phyloP scores from a whole-genome alignment of 2,329 filamentous ascomycete species.

The Nectriaceae sp. region DNA sequence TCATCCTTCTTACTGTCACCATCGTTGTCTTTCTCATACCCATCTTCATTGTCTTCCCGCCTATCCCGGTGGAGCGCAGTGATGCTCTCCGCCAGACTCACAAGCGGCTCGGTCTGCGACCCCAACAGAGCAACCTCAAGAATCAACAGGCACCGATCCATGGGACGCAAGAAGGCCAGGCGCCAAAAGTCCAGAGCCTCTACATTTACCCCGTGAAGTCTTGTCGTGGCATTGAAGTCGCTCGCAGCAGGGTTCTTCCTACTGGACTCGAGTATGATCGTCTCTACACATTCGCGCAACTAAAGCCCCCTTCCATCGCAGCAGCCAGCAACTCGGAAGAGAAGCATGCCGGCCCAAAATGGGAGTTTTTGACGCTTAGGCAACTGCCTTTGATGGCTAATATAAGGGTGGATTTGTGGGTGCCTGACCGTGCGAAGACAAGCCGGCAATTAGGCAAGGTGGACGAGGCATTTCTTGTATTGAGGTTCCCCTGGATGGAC shows the following conservation, averaged over 20 bases:
- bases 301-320: slow-evolving; percentile 5
- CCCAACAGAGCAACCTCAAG: slow-evolving; percentile 40
- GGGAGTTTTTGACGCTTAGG: slow-evolving; percentile 72
- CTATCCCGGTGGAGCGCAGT: slow-evolving; percentile 51
- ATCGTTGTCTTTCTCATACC: slow-evolving; percentile 54
- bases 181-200: slow-evolving; percentile 57
- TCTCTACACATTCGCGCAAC: slow-evolving; percentile 79
- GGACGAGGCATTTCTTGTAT: slow-evolving; percentile 61
- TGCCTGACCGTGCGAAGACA: slow-evolving; percentile 62
- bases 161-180: slow-evolving; percentile 20
- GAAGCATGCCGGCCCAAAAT: slow-evolving; percentile 49
- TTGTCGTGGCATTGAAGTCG: slow-evolving; percentile 74
- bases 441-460: slow-evolving; percentile 53
- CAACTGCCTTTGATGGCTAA: slow-evolving; percentile 71
- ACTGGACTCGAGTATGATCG: slow-evolving; percentile 79
- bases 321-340: slow-evolving; percentile 23
- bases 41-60: slow-evolving; percentile 56
- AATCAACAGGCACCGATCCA: slow-evolving; percentile 25
- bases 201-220: slow-evolving; percentile 85
- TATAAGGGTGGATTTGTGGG: slow-evolving; percentile 68
- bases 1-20: slow-evolving; percentile 46
- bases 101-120: slow-evolving; percentile 45
- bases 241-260: slow-evolving; percentile 62
- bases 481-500: slow-evolving; percentile 66
- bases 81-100: slow-evolving; percentile 60